phyloP scores from a whole-genome alignment of 2,329 filamentous ascomycete genomes.

The Didymella exigua region DNA sequence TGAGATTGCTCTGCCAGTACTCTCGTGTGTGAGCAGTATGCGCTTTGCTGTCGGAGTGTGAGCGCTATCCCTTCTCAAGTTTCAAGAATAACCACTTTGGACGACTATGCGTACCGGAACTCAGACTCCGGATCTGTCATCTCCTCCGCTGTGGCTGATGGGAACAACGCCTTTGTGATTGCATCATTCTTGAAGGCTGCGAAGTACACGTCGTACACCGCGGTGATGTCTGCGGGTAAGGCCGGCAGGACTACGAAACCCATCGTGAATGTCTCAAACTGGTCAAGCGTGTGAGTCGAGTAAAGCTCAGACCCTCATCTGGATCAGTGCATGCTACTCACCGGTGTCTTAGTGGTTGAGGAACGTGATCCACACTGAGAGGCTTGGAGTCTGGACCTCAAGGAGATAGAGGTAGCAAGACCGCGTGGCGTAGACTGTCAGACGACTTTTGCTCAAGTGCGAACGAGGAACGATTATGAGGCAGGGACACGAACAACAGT shows the following conservation, averaged over 20 bases:
- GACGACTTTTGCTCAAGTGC: not conserved
- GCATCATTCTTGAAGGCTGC: constrained; percentile 52
- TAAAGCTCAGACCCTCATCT: not conserved
- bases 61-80: constrained; percentile 1
- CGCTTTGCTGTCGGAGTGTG: constrained; percentile 40
- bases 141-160: constrained; percentile 34
- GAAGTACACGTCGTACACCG: constrained; percentile 57
- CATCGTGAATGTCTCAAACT: constrained; percentile 19
- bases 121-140: constrained; percentile 27
- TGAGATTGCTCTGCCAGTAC: constrained; percentile 46
- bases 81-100: not conserved
- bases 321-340: constrained; percentile 5
- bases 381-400: not conserved
- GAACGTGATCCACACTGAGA: constrained; percentile 1
- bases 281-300: constrained; percentile 6
- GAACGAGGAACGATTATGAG: not conserved
- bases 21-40: constrained; percentile 53
- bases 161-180: constrained; percentile 54
- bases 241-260: constrained; percentile 53
- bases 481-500: not conserved
- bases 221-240: constrained; percentile 54
- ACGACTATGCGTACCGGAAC: constrained; percentile 23
- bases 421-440: not conserved
- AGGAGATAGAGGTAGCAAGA: not conserved
- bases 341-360: not conserved